Conservation (phyloP, 108 stramenopile genomes). For the Mediolabrus comicus region DNA sequence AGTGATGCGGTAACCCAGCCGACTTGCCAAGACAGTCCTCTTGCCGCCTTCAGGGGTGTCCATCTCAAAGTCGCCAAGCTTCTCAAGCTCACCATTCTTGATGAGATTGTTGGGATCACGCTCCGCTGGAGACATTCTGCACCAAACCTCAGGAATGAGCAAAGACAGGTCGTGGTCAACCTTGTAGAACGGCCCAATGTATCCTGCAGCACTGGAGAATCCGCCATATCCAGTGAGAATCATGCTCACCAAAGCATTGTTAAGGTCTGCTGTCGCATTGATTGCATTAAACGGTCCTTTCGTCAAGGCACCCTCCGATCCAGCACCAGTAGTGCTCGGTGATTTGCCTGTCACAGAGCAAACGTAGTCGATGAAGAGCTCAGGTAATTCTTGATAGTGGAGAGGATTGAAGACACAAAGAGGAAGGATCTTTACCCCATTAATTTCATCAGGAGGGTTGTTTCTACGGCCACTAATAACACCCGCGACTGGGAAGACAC, state of each 20-base stretch:
- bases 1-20: constrained; percentile 59
- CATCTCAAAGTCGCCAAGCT: constrained; percentile 51
- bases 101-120: constrained; percentile 46
- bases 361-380: constrained; percentile 60
- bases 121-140: constrained; percentile 59
- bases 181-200: constrained; percentile 56
- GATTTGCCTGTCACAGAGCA: constrained; percentile 61
- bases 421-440: constrained; percentile 53
- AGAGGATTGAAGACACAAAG: constrained; percentile 61
- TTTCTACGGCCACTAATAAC: constrained; percentile 58
- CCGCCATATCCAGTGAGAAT: constrained; percentile 57
- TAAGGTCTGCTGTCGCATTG: constrained; percentile 58
- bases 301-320: constrained; percentile 52
- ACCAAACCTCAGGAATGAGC: constrained; percentile 57
- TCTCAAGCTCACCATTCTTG: constrained; percentile 49
- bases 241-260: constrained; percentile 60
- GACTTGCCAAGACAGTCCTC: constrained; percentile 43
- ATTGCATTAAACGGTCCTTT: constrained; percentile 67
- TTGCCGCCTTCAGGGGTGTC: constrained; percentile 39
- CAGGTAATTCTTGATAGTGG: constrained; percentile 60
- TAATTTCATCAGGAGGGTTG: constrained; percentile 61
- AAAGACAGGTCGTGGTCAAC: constrained; percentile 62
- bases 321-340: constrained; percentile 58
- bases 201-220: constrained; percentile 53
- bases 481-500: constrained; percentile 59